A percentile compares a stretch with the other conserved stretches of the same genome.
These are phyloP conservation scores for Phytopythium cucurbitacearum DNA, from an alignment of 352 stramenopile genomes.

Conservation along the genomic window DNA sequence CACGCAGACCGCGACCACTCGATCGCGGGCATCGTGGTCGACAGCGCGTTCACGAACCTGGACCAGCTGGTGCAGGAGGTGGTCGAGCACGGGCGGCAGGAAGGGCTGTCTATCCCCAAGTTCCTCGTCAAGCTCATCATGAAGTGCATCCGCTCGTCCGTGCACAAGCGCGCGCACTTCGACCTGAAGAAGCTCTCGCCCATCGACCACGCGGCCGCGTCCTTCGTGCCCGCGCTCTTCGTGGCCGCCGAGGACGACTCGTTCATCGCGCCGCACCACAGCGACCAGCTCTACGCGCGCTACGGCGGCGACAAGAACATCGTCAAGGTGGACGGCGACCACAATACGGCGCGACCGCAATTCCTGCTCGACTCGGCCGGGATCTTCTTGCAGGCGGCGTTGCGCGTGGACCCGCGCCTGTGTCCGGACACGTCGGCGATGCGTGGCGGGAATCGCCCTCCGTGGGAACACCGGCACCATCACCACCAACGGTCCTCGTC, in stretches of 20 bases:
- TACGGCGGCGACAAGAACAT: conserved; percentile 99
- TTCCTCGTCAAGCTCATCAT: conserved; percentile 92
- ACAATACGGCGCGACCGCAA: conserved; percentile 94
- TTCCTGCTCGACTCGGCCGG: conserved; percentile 95
- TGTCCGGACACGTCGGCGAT: conserved; percentile 24
- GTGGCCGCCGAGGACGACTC: conserved; percentile 93
- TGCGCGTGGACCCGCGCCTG: conserved; percentile 68
- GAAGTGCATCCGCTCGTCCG: conserved; percentile 86
- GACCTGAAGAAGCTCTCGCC: conserved; percentile 77
- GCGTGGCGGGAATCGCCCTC: neutral
- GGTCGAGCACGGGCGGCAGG: conserved; percentile 92
- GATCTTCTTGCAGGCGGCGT: conserved; percentile 95
- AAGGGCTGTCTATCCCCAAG: conserved; percentile 90
- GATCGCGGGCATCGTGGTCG: conserved; percentile 96
- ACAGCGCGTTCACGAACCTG: conserved; percentile 97
- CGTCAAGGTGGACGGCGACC: conserved; percentile 96
- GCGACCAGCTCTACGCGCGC: conserved; percentile 66
- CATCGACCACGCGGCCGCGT: conserved; percentile 88
- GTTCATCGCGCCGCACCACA: conserved; percentile 92
- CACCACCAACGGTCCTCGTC: conserved; percentile 13
- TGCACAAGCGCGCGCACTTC: conserved; percentile 90
- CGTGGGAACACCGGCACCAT: neutral
- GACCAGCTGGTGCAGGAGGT: conserved; percentile 96
- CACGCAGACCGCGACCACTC: conserved; percentile 95
- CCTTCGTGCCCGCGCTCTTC: conserved; percentile 97